A percentile compares a stretch with the other conserved stretches of the same genome.
Conservation (phyloP, 345 rosid species). For the Mallotus nudiflorus region DNA sequence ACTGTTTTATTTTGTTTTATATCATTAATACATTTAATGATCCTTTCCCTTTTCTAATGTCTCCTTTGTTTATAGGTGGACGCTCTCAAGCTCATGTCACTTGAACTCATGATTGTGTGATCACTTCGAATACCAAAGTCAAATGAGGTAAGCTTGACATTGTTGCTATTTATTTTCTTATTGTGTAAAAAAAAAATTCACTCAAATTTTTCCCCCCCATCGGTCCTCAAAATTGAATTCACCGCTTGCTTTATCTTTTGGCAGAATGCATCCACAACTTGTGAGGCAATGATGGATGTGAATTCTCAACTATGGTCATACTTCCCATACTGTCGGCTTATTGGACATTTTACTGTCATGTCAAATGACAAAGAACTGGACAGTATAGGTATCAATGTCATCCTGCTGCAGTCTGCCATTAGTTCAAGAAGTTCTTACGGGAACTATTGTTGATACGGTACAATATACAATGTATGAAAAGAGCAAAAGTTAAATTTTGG, state of each 20-base stretch:
- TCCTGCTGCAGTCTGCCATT: background rate
- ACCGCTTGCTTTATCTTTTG: background rate
- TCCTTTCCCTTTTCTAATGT: no score
- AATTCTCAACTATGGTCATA: background rate
- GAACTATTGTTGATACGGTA: background rate
- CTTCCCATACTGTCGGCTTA: background rate
- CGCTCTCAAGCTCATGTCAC: background rate
- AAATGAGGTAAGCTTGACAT: background rate
- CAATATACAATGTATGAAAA: background rate
- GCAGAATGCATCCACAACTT: conserved; percentile 9
- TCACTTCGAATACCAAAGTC: background rate
- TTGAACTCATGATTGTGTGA: background rate
- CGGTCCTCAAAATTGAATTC: background rate
- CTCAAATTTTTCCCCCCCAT: background rate
- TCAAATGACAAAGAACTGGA: background rate
- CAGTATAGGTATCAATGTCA: background rate
- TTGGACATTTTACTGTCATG: background rate
- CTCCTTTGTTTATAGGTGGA: no score
- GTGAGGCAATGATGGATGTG: background rate
- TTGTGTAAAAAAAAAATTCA: background rate
- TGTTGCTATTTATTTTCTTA: background rate
- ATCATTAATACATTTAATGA: no score
- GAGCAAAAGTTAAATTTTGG: background rate
- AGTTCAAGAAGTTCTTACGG: background rate
- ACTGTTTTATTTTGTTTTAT: background rate